Base-by-base conservation (phyloP, 2,329 filamentous ascomycete genomes). In the Fonsecaea erecta region DNA sequence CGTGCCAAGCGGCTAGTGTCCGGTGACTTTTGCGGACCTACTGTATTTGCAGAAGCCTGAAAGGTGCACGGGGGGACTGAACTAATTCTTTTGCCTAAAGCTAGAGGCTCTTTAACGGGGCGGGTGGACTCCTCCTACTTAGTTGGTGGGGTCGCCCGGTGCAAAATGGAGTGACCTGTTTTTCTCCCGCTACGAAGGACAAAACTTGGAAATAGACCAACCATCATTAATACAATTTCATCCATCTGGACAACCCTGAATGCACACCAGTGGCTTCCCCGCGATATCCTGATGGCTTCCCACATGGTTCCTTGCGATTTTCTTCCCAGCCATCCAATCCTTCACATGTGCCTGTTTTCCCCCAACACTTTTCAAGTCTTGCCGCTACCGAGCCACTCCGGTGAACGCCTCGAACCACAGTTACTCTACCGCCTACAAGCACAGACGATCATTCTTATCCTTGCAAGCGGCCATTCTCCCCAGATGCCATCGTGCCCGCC, bases 11-110 rank as follows among this genome's bases (percentile, higher is more conserved):
- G n/a, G 57, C 57, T 30, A 32, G 21, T 40, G 57, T 46, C 57
- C 43, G 57, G 37, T 3, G 28, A 8, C 28, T 30, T 3, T 30
- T 43, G 57, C 57, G 57, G 30, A n/a, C n/a, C n/a, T n/a, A n/a
- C n/a, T 52, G 46, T 46, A 40, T 60, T 26, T 52, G 40, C 34
- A 12, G n/a, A n/a, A n/a, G 57, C 57, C 46, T 60, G 46, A 52
- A 28, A 37, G 30, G 28, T 9, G 46, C 28, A 52, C 43, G 11
- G 43, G 43, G 18, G 43, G 43, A n/a, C n/a, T n/a, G n/a, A 12
- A 46, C 40, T 21, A 46, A 46, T 46, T 21, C 40, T 21, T 46
- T 46, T 21, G 43, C 18, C 43, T 24, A 24, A 30, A 30, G 52
- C 6, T 53, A 53, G n/a, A n/a, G 30, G 52, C 21, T 48, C 43